Percentiles rank a stretch among this genome's conserved stretches.
Evolutionary conservation across 1,139 yeast species (phyloP).

Genomic region (Suhomyces anneliseae): DNA sequence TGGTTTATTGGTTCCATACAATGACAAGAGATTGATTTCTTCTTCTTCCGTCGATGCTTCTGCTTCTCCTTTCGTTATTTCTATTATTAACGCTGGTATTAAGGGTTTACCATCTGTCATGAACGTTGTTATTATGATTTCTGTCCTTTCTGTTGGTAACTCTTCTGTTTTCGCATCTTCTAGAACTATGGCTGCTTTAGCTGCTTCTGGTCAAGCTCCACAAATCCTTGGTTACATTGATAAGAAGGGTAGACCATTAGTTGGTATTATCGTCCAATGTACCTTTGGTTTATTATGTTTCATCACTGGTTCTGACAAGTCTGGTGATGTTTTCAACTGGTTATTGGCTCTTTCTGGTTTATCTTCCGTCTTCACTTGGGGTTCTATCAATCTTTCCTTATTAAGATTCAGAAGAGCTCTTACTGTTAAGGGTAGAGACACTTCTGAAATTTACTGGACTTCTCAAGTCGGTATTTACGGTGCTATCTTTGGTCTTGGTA

Average conservation of each 20-base stretch:
- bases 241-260: constrained; percentile 70
- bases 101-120: constrained; percentile 26
- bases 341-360: constrained; percentile 39
- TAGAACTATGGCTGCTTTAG: constrained; percentile 77
- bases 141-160: constrained; percentile 29
- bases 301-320: constrained; percentile 36
- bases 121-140: constrained; percentile 26
- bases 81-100: constrained; percentile 26
- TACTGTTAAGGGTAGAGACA: constrained; percentile 31
- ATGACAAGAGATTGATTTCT: constrained; percentile 49
- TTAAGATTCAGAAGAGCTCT: constrained; percentile 39
- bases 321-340: constrained; percentile 37
- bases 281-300: constrained; percentile 41
- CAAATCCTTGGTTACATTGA: constrained; percentile 70
- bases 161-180: constrained; percentile 70
- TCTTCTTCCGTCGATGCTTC: constrained; percentile 52
- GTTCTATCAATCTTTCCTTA: constrained; percentile 36
- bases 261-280: constrained; percentile 59
- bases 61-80: constrained; percentile 74
- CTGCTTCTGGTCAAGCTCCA: constrained; percentile 83
- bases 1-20: constrained; percentile 69
- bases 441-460: constrained; percentile 32
- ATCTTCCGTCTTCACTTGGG: constrained; percentile 40
- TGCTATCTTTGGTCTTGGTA: constrained; percentile 28
- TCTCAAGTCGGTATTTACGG: constrained; percentile 38